Base-by-base conservation (phyloP, 1,284 basidiomycete genomes). In the Puccinia coronata region DNA sequence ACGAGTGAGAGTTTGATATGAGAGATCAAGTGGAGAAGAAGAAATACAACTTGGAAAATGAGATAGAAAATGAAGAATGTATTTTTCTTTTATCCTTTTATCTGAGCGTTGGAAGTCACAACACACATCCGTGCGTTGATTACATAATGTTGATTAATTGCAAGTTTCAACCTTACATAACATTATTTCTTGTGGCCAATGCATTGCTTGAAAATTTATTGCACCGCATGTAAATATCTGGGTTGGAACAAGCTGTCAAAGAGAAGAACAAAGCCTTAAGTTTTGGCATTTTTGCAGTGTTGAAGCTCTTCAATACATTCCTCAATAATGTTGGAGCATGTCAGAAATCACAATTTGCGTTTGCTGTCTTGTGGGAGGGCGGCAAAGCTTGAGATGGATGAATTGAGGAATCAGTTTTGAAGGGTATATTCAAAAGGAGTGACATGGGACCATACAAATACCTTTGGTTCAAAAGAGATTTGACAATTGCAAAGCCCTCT, bases 221-320 rank as follows among this genome's bases (percentile, higher is more conserved):
- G 43, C 43, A 16, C 43, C n/a, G n/a, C n/a, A n/a, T n/a, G n/a
- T n/a, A n/a, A 47, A 16, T 47, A 16, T 47, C 43, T 47, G 43
- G 43, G 43, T 47, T 47, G 43, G 43, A 47, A 47, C 8, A 16
- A 47, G 43, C 43, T 47, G 9, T 16, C 6, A 53, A 53, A 5
- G 43, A 16, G 55, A 57, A 57, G 6, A 57, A 57, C n/a, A 28
- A 57, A 57, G n/a, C 31, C 55, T 57, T 5, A n/a, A 57, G 55
- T 57, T 47, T 47, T 47, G 8, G 43, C n/a, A n/a, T n/a, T n/a
- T n/a, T n/a, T n/a, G n/a, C n/a, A 47, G 43, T 16, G 43, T 47
- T 47, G 43, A 47, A 57, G n/a, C 14, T 57, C 55, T n/a, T n/a
- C 55, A 57, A 57, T 57, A 57, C 16, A 57, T 57, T 57, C 55